phyloP scores from a whole-genome alignment of 345 rosid genomes.

The Eucalyptus melliodora region DNA sequence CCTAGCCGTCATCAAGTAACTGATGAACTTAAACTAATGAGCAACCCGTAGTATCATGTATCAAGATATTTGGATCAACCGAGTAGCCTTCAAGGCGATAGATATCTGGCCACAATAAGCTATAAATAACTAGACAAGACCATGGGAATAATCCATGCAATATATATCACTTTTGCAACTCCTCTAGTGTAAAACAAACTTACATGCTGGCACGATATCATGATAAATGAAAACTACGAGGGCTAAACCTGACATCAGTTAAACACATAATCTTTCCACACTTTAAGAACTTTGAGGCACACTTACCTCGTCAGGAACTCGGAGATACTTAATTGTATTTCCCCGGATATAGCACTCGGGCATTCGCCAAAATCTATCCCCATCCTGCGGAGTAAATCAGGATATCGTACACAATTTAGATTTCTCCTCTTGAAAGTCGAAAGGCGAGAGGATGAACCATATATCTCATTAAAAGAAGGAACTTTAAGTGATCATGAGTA shows the following conservation, averaged over 20 bases:
- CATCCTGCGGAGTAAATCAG: constrained; percentile 46
- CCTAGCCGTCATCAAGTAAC: not conserved
- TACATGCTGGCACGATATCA: not conserved
- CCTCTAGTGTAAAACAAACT: not conserved
- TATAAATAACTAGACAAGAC: not conserved
- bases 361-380: constrained; percentile 99
- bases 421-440: not conserved
- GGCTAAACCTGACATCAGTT: not conserved
- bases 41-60: not conserved
- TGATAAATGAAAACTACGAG: not conserved
- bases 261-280: not conserved
- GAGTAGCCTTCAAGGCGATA: not conserved
- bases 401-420: not conserved
- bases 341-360: constrained; percentile 99
- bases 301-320: constrained; percentile 97
- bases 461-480: not conserved
- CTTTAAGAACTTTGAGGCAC: not conserved
- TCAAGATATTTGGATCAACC: not conserved
- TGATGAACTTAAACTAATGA: not conserved
- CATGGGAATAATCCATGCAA: not conserved
- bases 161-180: not conserved
- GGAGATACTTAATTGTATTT: constrained; percentile 93
- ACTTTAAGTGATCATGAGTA: not conserved
- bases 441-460: not conserved
- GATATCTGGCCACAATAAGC: not conserved